Conservation (phyloP, 73 alveolate genomes). For the Tetrahymena malaccensis region DNA sequence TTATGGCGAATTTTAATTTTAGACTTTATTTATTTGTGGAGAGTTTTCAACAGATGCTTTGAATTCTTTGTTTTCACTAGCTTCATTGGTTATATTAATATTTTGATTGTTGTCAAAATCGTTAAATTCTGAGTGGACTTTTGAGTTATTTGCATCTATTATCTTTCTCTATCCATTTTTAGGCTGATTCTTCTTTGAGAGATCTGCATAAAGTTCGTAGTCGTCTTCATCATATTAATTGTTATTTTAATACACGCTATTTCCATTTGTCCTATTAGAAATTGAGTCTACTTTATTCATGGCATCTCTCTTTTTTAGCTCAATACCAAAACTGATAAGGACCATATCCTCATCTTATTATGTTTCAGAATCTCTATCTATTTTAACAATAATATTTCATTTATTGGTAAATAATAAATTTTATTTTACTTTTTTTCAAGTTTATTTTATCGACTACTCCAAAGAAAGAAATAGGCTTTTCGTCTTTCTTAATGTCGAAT, state of each 20-base stretch:
- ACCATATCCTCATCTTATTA: not conserved
- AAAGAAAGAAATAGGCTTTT: not conserved
- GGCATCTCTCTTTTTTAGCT: not conserved
- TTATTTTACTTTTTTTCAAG: not conserved
- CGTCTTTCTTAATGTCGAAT: not conserved
- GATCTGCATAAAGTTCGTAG: not conserved
- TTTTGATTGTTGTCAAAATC: not conserved
- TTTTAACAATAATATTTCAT: not conserved
- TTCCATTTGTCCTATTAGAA: not conserved
- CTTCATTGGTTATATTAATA: not conserved
- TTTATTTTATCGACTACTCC: not conserved
- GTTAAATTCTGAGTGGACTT: not conserved
- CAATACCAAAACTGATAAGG: not conserved
- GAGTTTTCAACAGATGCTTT: not conserved
- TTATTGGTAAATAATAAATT: not conserved
- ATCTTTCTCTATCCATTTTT: not conserved
- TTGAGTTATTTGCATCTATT: not conserved
- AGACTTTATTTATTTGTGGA: not conserved
- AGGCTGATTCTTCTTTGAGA: not conserved
- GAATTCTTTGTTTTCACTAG: not conserved
- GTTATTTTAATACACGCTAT: not conserved
- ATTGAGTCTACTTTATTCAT: not conserved
- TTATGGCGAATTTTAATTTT: not conserved
- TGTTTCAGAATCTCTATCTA: not conserved
- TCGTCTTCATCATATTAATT: not conserved